Base-by-base conservation (phyloP, 2,329 filamentous ascomycete genomes). In the Scedosporium boydii region DNA sequence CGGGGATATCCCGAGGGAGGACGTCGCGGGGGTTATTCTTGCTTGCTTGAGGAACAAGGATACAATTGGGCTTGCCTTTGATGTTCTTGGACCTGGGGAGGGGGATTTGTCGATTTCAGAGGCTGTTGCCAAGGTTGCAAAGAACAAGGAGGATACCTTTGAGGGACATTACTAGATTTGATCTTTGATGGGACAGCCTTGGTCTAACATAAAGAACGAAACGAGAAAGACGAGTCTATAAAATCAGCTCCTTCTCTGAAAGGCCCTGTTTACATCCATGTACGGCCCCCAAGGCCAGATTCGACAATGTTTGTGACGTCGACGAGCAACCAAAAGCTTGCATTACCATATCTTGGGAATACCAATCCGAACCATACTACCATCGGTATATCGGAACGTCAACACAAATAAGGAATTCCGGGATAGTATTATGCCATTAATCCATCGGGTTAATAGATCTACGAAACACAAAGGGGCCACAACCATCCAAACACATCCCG, bases 1-100 rank as follows among this genome's bases (percentile, higher is more conserved):
- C 1, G 67, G 68, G 0, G 73, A 67, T 60, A 72, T 80, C 44
- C 71, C 71, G 18, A 68, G 79, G 18, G 75, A 76, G 64, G 78
- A 81, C 70, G 76, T 81, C 1, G 79, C 79, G 6, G 67, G 68
- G 38, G 74, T 76, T 7, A 72, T 80, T 1, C 70, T 76, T 5
- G 75, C 72, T 44, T 72, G 73, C 60, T 69, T 79, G 55, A 70
- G 76, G 64, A 74, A 76, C 48, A 69, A 73, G 14, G 70, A 69
- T 12, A 78, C 76, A 3, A 69, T 73, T 6, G 77, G 76, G 0
- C 67, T 77, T 65, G 76, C 76, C 1, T 75, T 80, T 67, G 77
- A 80, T 69, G 65, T 77, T 3, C 70, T 77, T 1, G 76, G 76
- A 0, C 61, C 63, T 10, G 76, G 75, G 0, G 73, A 77, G 1